phyloP scores from a whole-genome alignment of 306 rosid genomes.

The Rosa persica region DNA sequence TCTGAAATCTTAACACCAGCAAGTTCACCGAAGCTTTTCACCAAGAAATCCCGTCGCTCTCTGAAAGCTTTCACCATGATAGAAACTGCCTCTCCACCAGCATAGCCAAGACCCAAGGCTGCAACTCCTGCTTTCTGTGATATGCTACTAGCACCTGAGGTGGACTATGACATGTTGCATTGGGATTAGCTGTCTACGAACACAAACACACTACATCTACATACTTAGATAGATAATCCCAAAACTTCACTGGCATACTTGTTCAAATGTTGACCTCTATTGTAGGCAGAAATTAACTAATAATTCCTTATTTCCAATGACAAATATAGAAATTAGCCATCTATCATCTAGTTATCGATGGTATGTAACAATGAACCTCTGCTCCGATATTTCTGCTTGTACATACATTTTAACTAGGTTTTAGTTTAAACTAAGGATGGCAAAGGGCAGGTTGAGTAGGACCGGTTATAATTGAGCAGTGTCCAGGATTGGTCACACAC shows the following conservation, averaged over 20 bases:
- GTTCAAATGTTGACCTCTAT: background rate
- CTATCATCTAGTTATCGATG: background rate
- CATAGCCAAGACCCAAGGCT: constrained; percentile 89
- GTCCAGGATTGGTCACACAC: no score
- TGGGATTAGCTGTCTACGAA: constrained; percentile 19
- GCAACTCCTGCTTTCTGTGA: constrained; percentile 95
- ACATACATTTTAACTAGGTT: background rate
- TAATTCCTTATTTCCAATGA: background rate
- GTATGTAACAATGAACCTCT: background rate
- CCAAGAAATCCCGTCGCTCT: constrained; percentile 88
- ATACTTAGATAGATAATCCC: background rate
- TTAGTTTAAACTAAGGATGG: background rate
- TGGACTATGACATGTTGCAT: constrained; percentile 53
- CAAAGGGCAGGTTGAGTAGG: background rate
- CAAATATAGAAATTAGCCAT: background rate
- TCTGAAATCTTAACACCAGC: constrained; percentile 79
- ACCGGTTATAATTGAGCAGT: no score
- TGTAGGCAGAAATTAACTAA: background rate
- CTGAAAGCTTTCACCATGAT: constrained; percentile 88
- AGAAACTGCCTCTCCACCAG: constrained; percentile 89
- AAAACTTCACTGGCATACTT: constrained; percentile 15
- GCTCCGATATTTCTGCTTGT: background rate
- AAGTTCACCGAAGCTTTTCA: constrained; percentile 71
- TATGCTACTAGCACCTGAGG: constrained; percentile 93
- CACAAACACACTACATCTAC: background rate